A percentile compares a stretch with the other conserved stretches of the same genome.
phyloP scores from a whole-genome alignment of 306 rosid genomes.

The Acacia melanoxylon region DNA sequence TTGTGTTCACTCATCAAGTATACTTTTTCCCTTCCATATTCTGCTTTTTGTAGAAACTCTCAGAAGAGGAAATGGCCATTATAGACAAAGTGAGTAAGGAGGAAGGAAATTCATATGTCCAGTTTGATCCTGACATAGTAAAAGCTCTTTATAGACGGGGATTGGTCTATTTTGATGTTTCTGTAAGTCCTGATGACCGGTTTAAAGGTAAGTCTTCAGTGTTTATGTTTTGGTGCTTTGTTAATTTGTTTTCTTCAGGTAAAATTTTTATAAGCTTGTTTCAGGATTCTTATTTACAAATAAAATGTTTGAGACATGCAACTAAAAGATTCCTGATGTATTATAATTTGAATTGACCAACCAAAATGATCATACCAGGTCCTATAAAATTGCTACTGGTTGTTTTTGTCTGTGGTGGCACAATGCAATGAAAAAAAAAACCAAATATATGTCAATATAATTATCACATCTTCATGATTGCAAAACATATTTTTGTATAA shows the following conservation, averaged over 20 bases:
- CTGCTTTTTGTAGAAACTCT: constrained; percentile 65
- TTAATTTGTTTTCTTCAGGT: background rate
- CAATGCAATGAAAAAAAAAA: background rate
- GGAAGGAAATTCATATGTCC: constrained; percentile 81
- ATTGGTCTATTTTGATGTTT: constrained; percentile 89
- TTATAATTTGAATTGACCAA: background rate
- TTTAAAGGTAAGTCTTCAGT: constrained; percentile 64
- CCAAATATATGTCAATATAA: background rate
- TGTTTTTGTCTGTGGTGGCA: background rate
- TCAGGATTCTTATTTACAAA: background rate
- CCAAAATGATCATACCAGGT: constrained; percentile 1
- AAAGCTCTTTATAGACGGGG: constrained; percentile 83
- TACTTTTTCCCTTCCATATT: constrained; percentile 22
- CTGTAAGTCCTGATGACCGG: constrained; percentile 89
- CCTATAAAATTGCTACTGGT: background rate
- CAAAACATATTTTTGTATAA: background rate
- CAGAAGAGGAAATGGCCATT: constrained; percentile 91
- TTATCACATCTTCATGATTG: background rate
- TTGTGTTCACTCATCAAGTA: constrained; percentile 24
- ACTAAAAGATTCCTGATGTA: background rate
- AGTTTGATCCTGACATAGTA: constrained; percentile 76
- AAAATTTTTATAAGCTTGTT: background rate
- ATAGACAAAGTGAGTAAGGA: constrained; percentile 95
- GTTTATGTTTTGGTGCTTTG: background rate
- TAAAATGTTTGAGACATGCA: background rate